Base-by-base conservation (phyloP, 805 yeast genomes). In the Cyberlindnera suaveolens region DNA sequence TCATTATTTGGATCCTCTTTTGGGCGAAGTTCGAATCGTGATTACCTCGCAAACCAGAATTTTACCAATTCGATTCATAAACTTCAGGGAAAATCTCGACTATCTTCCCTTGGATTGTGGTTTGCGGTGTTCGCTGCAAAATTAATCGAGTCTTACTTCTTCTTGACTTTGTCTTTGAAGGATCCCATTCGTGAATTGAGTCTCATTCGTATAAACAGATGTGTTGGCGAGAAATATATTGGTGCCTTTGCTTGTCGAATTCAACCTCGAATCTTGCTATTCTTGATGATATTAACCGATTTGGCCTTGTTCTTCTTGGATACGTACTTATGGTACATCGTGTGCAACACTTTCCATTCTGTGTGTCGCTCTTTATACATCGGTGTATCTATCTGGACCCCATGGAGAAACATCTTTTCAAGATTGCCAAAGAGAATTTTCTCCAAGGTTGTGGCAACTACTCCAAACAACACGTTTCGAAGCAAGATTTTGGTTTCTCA, bases 401-500 rank as follows among this genome's bases (percentile, higher is more conserved):
- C 96, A 0, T 86, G 95, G 95, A 76, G 85, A 58, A 85, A 85
- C 53, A 76, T 83, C 27, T 86, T 82, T 57, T 75, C 87, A 5
- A 67, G 89, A 39, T 64, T 88, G 26, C 95, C 96, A 1, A 80
- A 81, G 53, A 70, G 95, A 50, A 83, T 87, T 3, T 74, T 73
- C 51, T 76, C 91, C 10, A 86, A 87, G 53, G 68, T 88, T 2
- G 63, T 87, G 52, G 57, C 60, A 0, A 39, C 56, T 0, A 50
- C 55, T 1, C 60, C 95, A 95, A 98, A 91, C 68, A 88, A 87
- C 62, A 89, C 89, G 70, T 88, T 90, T 71, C 90, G 91, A 69
- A 97, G 97, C 49, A 93, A 93, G 77, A 95, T 90, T 46, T 75
- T 93, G 63, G 91, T 95, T 56, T 88, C 97, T 27, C 99, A 93